phyloP scores from a whole-genome alignment of 1,284 basidiomycete species.

The Rhodotorula sp. region DNA sequence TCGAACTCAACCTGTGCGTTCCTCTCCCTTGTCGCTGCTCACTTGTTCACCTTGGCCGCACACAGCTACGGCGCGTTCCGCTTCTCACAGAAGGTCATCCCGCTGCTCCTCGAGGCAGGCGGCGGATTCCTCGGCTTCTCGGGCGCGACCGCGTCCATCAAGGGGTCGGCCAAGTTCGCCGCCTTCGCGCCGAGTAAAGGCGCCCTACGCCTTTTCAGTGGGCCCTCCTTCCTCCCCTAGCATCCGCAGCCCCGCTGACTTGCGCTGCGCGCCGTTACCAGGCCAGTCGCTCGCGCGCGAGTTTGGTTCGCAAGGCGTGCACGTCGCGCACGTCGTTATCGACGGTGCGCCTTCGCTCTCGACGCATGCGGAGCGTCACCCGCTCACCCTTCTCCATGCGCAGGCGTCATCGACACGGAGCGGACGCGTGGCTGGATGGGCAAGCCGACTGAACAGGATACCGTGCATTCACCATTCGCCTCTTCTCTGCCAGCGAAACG shows the following conservation, averaged over 20 bases:
- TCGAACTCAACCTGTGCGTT: conserved; percentile 33
- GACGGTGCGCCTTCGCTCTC: conserved; percentile 47
- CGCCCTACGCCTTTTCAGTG: conserved; percentile 31
- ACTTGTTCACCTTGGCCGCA: not conserved
- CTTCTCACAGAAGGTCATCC: conserved; percentile 35
- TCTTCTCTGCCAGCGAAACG: too few species aligned
- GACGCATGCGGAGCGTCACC: not conserved
- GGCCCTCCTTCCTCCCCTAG: not conserved
- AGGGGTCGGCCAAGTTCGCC: conserved; percentile 32
- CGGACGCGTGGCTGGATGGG: conserved; percentile 21
- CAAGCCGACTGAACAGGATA: not conserved
- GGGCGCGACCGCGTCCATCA: conserved; percentile 6
- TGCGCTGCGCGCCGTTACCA: not conserved
- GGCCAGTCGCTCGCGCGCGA: conserved; percentile 47
- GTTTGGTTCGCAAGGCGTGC: conserved; percentile 53
- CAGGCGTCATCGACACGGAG: conserved; percentile 38
- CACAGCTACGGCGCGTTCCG: conserved; percentile 31
- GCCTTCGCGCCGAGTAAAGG: conserved; percentile 35
- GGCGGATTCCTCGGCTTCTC: conserved; percentile 31
- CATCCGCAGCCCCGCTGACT: not conserved
- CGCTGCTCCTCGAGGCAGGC: conserved; percentile 23
- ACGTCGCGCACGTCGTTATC: conserved; percentile 54
- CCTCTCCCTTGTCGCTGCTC: too few species aligned
- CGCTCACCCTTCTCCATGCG: not conserved
- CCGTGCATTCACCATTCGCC: not conserved